A percentile compares a stretch with the other conserved stretches of the same genome.
phyloP scores from a whole-genome alignment of 208 protist genomes.

The Acanthamoeba rhysodes region DNA sequence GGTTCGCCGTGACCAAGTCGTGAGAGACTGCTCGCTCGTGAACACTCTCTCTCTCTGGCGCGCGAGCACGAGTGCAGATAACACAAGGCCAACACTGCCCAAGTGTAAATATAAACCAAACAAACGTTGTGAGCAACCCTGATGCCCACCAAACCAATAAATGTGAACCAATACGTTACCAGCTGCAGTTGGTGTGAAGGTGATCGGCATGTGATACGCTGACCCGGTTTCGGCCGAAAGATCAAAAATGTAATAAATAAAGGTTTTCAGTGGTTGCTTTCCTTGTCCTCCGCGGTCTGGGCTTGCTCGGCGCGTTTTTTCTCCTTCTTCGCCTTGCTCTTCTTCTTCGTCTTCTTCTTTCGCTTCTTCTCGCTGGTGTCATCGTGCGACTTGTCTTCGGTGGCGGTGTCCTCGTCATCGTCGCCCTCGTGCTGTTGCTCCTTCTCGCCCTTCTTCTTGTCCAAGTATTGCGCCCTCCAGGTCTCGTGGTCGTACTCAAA shows the following conservation, averaged over 20 bases:
- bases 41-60: neutral
- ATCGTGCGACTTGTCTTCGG: neutral
- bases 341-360: neutral
- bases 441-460: neutral
- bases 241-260: neutral
- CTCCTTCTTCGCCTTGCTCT: neutral
- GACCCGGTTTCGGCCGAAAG: neutral
- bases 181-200: neutral
- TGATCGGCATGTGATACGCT: neutral
- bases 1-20: constrained; percentile 29
- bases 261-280: neutral
- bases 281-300: neutral
- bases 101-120: constrained; percentile 8
- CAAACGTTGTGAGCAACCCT: neutral
- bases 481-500: constrained; percentile 67
- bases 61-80: neutral
- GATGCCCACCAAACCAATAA: neutral
- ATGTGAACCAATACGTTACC: neutral
- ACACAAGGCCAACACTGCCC: too few species aligned
- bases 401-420: neutral
- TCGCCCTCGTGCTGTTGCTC: neutral
- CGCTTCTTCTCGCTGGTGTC: constrained; percentile 1
- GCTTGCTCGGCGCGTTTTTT: neutral
- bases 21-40: neutral
- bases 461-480: constrained; percentile 15